These are phyloP conservation scores for Pleurostoma richardsiae DNA, from an alignment of 2,329 filamentous ascomycete species.

Conservation along the genomic window DNA sequence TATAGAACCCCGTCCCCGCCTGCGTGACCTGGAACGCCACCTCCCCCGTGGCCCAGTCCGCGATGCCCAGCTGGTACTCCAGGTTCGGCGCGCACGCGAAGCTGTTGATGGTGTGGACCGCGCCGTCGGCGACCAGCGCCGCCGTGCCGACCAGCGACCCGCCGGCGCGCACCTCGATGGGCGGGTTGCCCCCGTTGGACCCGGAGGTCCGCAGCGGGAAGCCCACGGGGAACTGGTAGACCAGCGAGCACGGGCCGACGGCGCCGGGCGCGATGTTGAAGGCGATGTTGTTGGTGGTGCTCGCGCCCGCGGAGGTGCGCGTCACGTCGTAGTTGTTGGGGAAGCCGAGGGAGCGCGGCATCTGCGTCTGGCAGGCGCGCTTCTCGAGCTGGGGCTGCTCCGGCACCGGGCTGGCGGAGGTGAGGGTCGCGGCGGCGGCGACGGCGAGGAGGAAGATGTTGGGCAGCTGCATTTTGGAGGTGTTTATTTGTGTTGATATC, in stretches of 20 bases:
- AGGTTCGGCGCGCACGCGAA: background rate
- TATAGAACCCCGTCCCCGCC: background rate
- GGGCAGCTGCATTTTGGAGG: background rate
- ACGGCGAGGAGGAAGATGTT: background rate
- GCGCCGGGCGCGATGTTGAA: background rate
- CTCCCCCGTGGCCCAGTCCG: background rate
- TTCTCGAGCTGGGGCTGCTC: background rate
- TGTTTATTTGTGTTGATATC: background rate
- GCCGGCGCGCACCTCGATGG: background rate
- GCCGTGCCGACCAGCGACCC: background rate
- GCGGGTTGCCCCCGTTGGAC: background rate
- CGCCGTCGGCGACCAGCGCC: background rate
- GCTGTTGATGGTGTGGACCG: background rate
- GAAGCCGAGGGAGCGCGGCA: background rate
- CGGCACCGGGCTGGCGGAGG: background rate
- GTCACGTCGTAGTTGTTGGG: background rate
- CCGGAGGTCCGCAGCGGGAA: background rate
- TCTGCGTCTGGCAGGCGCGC: background rate
- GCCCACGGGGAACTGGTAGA: background rate
- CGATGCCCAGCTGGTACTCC: background rate
- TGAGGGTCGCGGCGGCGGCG: background rate
- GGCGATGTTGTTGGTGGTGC: background rate
- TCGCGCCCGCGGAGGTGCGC: background rate
- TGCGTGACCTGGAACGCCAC: background rate
- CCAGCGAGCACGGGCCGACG: background rate